These are phyloP conservation scores for Aciculosporium take DNA, from an alignment of 2,329 filamentous ascomycete genomes.

Conservation along the genomic window DNA sequence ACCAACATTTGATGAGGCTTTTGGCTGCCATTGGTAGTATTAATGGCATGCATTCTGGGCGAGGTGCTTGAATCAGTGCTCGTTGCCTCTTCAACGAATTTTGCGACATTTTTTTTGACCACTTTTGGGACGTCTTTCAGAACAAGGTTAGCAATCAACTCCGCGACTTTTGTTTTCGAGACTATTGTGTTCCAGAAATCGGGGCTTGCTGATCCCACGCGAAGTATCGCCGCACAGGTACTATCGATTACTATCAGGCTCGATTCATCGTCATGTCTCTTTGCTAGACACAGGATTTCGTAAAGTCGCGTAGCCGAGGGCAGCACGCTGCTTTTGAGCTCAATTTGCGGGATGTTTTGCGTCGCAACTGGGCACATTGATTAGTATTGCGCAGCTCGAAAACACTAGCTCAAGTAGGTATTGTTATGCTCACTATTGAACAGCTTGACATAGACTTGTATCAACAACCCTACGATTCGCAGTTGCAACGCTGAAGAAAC, in stretches of 20 bases:
- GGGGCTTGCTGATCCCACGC: constrained; percentile 14
- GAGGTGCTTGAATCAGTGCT: constrained; percentile 6
- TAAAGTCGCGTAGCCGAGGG: constrained; percentile 8
- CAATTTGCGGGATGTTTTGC: background rate
- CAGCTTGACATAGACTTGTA: constrained; percentile 16
- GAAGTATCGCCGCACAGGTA: constrained; percentile 16
- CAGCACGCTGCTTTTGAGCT: constrained; percentile 5
- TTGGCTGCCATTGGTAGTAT: background rate
- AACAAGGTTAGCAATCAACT: constrained; percentile 13
- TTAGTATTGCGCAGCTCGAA: background rate
- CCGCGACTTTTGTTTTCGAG: constrained; percentile 11
- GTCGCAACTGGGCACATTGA: background rate
- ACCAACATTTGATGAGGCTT: constrained; percentile 7
- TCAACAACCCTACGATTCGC: constrained; percentile 14
- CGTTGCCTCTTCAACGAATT: constrained; percentile 19
- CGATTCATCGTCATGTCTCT: constrained; percentile 11
- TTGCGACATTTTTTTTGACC: constrained; percentile 18
- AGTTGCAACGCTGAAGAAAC: constrained; percentile 12
- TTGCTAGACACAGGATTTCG: constrained; percentile 15
- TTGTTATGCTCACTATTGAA: constrained; percentile 11
- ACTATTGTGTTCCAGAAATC: constrained; percentile 17
- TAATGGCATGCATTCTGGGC: background rate
- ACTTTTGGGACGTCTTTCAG: constrained; percentile 14
- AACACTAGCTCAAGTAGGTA: background rate
- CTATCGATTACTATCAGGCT: constrained; percentile 14